These are phyloP conservation scores for Penicillium ochrochloron DNA, from an alignment of 495 filamentous ascomycete genomes.

Conservation along the genomic window DNA sequence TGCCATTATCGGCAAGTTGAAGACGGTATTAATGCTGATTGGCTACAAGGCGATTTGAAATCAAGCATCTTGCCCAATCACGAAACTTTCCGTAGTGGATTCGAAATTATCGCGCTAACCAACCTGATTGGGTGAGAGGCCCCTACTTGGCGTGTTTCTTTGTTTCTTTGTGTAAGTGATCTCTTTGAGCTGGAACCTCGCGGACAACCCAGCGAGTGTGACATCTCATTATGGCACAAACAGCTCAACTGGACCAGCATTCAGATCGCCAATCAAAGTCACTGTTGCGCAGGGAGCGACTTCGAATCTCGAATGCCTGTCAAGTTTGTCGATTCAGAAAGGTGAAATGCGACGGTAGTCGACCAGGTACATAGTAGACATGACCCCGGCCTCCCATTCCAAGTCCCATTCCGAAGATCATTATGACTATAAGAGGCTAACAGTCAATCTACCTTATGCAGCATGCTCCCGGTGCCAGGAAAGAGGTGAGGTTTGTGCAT, in stretches of 20 bases:
- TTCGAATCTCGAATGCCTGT: not conserved
- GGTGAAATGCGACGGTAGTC: conserved; percentile 8
- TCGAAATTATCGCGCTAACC: not conserved
- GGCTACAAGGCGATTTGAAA: not conserved
- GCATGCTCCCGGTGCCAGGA: not conserved
- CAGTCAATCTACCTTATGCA: not conserved
- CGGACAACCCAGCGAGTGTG: not conserved
- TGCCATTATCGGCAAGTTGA: not conserved
- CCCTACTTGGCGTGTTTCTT: not conserved
- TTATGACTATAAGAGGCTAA: not conserved
- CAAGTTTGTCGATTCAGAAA: conserved; percentile 1
- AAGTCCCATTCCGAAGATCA: not conserved
- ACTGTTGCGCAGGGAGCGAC: conserved; percentile 3
- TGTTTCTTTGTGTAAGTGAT: not conserved
- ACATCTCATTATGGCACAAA: not conserved
- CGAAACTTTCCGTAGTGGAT: not conserved
- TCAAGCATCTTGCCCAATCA: not conserved
- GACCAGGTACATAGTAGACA: not conserved
- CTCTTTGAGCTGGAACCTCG: not conserved
- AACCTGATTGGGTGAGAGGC: not conserved
- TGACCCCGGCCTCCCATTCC: not conserved
- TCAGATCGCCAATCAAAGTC: not conserved
- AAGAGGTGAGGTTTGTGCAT: not conserved
- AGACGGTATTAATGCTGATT: not conserved
- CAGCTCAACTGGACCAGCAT: not conserved